These are phyloP conservation scores for Coemansia sp. DNA, from an alignment of 192 early-diverging fungal species.

Conservation along the genomic window DNA sequence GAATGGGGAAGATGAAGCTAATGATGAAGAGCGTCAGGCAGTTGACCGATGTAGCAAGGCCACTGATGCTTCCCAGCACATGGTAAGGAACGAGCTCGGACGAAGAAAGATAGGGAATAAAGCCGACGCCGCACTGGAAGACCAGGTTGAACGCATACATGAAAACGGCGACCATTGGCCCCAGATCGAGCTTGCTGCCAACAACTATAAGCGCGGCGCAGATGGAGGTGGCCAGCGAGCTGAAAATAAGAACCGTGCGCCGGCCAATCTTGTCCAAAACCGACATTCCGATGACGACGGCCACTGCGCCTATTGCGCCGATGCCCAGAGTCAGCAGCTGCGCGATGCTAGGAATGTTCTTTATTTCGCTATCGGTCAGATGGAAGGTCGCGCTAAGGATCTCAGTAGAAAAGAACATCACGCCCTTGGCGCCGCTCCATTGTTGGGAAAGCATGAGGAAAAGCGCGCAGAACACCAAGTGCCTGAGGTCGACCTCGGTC, in stretches of 20 bases:
- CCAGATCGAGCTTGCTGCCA: conserved; percentile 58
- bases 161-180: conserved; percentile 58
- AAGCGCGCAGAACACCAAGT: conserved; percentile 62
- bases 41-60: conserved; percentile 63
- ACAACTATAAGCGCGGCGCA: conserved; percentile 57
- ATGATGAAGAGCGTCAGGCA: conserved; percentile 66
- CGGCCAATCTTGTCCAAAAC: conserved; percentile 77
- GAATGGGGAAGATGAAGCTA: conserved; percentile 59
- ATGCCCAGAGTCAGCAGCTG: conserved; percentile 76
- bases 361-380: conserved; percentile 31
- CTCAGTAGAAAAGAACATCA: conserved; percentile 80
- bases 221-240: conserved; percentile 63
- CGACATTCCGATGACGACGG: conserved; percentile 68
- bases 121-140: conserved; percentile 79
- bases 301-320: conserved; percentile 67
- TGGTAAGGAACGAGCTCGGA: conserved; percentile 72
- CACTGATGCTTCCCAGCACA: conserved; percentile 62
- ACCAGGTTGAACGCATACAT: conserved; percentile 73
- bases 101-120: conserved; percentile 78
- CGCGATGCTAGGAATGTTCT: conserved; percentile 56
- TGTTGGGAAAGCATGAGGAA: conserved; percentile 80
- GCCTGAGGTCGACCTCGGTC: conserved; percentile 55
- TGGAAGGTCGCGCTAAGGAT: conserved; percentile 62
- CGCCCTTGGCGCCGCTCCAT: conserved; percentile 86
- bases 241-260: conserved; percentile 58